phyloP scores from a whole-genome alignment of 306 rosid species.

The Lathyrus aphaca region DNA sequence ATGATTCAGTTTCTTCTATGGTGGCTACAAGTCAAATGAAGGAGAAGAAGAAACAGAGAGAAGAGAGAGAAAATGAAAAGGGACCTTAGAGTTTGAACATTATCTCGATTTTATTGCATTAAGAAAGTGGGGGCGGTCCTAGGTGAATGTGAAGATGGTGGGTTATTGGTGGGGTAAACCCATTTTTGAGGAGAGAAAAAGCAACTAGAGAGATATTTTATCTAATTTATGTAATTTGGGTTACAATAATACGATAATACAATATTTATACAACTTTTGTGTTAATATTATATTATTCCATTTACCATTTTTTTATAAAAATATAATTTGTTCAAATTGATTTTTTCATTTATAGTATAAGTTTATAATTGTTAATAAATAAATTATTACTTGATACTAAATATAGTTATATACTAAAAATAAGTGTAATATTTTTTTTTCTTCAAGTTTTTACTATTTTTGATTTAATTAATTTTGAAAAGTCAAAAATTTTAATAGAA shows the following conservation, averaged over 20 bases:
- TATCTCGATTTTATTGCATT: slow-evolving; percentile 42
- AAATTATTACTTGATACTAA: not conserved
- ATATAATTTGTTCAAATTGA: not conserved
- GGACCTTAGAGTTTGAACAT: slow-evolving; percentile 21
- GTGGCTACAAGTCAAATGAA: slow-evolving; percentile 14
- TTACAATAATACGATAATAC: too few relatives aligned
- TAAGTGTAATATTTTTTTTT: not conserved
- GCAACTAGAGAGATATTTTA: not conserved
- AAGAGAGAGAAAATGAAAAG: slow-evolving; percentile 5
- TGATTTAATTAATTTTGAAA: not conserved
- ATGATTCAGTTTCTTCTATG: slow-evolving; percentile 11
- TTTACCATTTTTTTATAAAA: not conserved
- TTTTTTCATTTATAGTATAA: not conserved
- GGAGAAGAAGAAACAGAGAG: slow-evolving; percentile 17
- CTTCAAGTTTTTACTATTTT: not conserved
- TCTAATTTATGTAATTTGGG: too few relatives aligned
- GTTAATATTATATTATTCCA: not conserved
- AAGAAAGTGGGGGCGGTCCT: slow-evolving; percentile 34
- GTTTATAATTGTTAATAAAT: not conserved
- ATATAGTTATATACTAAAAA: not conserved
- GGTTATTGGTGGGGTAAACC: slow-evolving; percentile 38
- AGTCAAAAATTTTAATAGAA: not conserved
- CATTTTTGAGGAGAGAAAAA: slow-evolving; percentile 18
- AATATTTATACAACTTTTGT: not conserved
- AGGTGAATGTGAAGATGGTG: slow-evolving; percentile 38